Evolutionary conservation across 257 asterid genomes (phyloP).

Genomic region (Henckelia pumila): DNA sequence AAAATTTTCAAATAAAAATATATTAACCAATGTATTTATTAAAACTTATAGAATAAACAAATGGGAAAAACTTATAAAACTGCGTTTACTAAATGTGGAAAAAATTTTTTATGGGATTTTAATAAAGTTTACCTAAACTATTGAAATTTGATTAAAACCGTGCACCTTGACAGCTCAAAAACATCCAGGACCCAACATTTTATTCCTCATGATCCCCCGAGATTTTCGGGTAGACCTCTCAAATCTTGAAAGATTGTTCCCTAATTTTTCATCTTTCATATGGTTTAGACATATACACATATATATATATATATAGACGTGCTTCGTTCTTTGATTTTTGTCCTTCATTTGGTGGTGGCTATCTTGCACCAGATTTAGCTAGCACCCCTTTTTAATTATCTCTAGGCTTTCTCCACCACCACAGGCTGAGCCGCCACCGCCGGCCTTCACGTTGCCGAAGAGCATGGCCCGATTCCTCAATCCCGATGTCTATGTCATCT

Average conservation of each 20-base stretch:
- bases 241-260: not conserved
- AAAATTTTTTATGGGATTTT: no score
- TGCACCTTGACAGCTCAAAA: not conserved
- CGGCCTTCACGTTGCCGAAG: not conserved
- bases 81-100: no score
- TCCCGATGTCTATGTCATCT: slow-evolving; percentile 14
- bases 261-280: not conserved
- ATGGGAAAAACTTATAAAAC: no score
- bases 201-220: not conserved
- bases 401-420: not conserved
- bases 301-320: not conserved
- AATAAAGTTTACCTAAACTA: no score
- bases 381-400: not conserved
- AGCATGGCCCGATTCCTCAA: slow-evolving; percentile 23
- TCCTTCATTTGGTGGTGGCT: not conserved
- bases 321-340: not conserved
- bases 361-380: not conserved
- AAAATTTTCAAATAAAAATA: no score
- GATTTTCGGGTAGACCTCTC: slow-evolving; percentile 11
- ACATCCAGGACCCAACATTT: not conserved
- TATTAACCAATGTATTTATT: no score
- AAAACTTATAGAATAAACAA: no score
- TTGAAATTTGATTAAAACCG: not conserved
- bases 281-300: not conserved
- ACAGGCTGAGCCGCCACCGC: slow-evolving; percentile 7